These are phyloP conservation scores for Stenogyne calaminthoides DNA, from an alignment of 305 asterid genomes.

Conservation along the genomic window DNA sequence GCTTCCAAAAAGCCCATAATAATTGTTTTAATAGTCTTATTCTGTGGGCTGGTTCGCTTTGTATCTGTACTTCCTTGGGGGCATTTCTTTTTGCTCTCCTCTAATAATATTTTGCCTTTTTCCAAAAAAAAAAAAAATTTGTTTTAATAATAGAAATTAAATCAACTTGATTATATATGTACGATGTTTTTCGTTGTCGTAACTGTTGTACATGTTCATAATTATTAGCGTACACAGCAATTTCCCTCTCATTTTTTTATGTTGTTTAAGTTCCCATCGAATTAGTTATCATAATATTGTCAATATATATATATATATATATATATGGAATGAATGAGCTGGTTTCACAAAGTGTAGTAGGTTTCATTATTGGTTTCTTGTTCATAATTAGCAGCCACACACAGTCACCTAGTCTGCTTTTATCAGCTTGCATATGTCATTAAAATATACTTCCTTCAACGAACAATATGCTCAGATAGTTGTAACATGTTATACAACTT, in stretches of 20 bases:
- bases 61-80: no score
- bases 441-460: no score
- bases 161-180: neutral
- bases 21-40: neutral
- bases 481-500: no score
- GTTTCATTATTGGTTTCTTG: slow-evolving; percentile 21
- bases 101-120: no score
- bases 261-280: neutral
- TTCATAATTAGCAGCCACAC: slow-evolving; percentile 8
- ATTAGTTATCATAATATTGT: neutral
- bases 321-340: slow-evolving; percentile 7
- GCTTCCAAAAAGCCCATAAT: neutral
- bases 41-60: no score
- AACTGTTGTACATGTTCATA: neutral
- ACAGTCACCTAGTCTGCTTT: slow-evolving; percentile 11
- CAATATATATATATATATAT: no score
- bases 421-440: neutral
- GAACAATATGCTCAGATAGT: no score
- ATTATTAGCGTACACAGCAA: no score
- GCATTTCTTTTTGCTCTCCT: no score
- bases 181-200: neutral
- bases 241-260: neutral
- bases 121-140: no score
- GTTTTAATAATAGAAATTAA: no score
- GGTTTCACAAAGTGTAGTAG: slow-evolving; percentile 30